Percentiles rank a stretch among this genome's conserved stretches.
These are phyloP conservation scores for Alternaria panax DNA, from an alignment of 2,329 filamentous ascomycete species.

Conservation along the genomic window DNA sequence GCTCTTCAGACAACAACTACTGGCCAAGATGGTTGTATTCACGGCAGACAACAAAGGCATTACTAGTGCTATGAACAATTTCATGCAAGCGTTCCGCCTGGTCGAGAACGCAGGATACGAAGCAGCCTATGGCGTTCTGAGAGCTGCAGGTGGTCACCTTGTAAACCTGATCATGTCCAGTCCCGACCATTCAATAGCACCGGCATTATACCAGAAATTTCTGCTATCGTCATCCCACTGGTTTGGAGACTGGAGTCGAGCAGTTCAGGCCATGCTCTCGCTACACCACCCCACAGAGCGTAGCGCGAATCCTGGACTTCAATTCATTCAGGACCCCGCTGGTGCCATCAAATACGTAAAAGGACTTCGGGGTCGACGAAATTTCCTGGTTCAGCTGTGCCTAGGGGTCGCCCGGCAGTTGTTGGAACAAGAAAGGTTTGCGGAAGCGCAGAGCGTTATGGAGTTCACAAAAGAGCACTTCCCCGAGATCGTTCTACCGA, in stretches of 20 bases:
- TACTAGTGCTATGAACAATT: conserved; percentile 29
- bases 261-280: conserved; percentile 38
- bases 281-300: conserved; percentile 39
- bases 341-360: conserved; percentile 24
- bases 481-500: conserved; percentile 38
- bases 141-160: conserved; percentile 33
- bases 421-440: conserved; percentile 37
- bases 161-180: conserved; percentile 34
- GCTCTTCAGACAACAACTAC: conserved; percentile 31
- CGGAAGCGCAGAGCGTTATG: conserved; percentile 41
- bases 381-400: conserved; percentile 41
- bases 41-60: conserved; percentile 20
- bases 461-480: conserved; percentile 42
- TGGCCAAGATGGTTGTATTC: conserved; percentile 33
- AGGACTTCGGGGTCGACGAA: conserved; percentile 18
- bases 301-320: conserved; percentile 29
- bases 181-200: conserved; percentile 9
- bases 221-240: conserved; percentile 28
- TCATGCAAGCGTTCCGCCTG: conserved; percentile 34
- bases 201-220: conserved; percentile 38
- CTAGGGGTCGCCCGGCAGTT: conserved; percentile 40
- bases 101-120: conserved; percentile 18
- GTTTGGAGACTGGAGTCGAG: conserved; percentile 31
- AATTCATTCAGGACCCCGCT: conserved; percentile 33
- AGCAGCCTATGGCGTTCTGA: conserved; percentile 20